Conservation (phyloP, 352 stramenopile species). For the Phytophthora podocarpi region DNA sequence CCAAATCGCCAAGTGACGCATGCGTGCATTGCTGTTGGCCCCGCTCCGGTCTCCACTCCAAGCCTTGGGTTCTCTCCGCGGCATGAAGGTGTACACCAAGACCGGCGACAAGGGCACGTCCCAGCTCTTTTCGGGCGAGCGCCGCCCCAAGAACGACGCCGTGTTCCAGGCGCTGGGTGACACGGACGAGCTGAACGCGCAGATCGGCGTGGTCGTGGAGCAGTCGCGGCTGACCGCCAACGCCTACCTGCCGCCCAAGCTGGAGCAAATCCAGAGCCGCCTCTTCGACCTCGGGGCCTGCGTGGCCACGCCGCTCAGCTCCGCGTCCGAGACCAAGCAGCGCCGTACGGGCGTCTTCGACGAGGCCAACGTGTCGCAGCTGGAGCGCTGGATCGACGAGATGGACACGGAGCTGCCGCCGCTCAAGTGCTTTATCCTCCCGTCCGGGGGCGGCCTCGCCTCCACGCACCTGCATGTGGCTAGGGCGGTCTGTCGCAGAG, state of each 20-base stretch:
- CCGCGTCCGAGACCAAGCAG: conserved; percentile 68
- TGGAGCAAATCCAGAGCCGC: conserved; percentile 90
- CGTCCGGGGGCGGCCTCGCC: conserved; percentile 71
- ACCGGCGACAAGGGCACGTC: conserved; percentile 93
- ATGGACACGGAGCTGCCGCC: conserved; percentile 85
- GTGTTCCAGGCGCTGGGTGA: conserved; percentile 92
- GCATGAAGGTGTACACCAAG: conserved; percentile 93
- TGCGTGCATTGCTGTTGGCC: conserved; percentile 10
- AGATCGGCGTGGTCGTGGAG: conserved; percentile 71
- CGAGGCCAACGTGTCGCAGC: conserved; percentile 60
- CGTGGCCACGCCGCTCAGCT: conserved; percentile 83
- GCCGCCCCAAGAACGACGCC: conserved; percentile 81
- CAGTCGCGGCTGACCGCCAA: conserved; percentile 42
- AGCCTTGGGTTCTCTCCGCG: conserved; percentile 3
- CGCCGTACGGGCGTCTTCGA: conserved; percentile 63
- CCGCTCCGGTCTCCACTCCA: background rate
- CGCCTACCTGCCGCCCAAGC: conserved; percentile 55
- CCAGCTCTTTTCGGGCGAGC: conserved; percentile 91
- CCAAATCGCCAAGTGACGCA: conserved; percentile 2
- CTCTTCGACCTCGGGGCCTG: conserved; percentile 92
- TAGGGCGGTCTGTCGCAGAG: conserved; percentile 82
- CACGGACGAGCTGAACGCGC: conserved; percentile 92
- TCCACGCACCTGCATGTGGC: conserved; percentile 90
- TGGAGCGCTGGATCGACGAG: conserved; percentile 90
- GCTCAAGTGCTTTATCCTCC: conserved; percentile 90